A percentile compares a stretch with the other conserved stretches of the same genome.
Evolutionary conservation across 148 eudicot genomes (phyloP).

Genomic region (Talinum fruticosum): DNA sequence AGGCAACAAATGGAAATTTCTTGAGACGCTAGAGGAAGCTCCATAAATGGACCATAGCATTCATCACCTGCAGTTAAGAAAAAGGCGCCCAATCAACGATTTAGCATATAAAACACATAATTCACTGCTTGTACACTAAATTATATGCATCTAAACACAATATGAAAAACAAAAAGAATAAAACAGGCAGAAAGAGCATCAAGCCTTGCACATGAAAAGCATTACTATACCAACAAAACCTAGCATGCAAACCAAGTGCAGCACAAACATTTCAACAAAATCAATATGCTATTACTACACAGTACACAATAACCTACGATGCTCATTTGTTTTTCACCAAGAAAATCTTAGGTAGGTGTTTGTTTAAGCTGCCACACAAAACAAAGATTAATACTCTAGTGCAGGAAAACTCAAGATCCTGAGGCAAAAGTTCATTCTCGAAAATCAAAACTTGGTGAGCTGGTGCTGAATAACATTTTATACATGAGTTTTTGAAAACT

Average conservation of each 20-base stretch:
- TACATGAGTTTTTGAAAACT: not conserved
- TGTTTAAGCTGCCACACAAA: not conserved
- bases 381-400: not conserved
- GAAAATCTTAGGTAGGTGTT: not conserved
- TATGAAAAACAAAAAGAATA: not conserved
- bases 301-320: not conserved
- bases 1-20: constrained; percentile 74
- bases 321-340: not conserved
- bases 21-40: constrained; percentile 64
- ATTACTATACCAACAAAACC: not conserved
- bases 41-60: constrained; percentile 70
- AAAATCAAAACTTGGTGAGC: not conserved
- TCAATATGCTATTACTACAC: not conserved
- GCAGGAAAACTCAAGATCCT: not conserved
- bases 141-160: not conserved
- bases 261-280: not conserved
- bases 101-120: not conserved
- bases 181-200: not conserved
- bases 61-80: constrained; percentile 46
- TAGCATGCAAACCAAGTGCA: not conserved
- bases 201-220: not conserved
- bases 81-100: constrained; percentile 6
- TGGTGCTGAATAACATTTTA: not conserved
- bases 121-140: not conserved
- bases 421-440: not conserved